Percentiles rank a stretch among this genome's conserved stretches.
phyloP scores from a whole-genome alignment of 139 green algal species.

The Dunaliella primolecta region DNA sequence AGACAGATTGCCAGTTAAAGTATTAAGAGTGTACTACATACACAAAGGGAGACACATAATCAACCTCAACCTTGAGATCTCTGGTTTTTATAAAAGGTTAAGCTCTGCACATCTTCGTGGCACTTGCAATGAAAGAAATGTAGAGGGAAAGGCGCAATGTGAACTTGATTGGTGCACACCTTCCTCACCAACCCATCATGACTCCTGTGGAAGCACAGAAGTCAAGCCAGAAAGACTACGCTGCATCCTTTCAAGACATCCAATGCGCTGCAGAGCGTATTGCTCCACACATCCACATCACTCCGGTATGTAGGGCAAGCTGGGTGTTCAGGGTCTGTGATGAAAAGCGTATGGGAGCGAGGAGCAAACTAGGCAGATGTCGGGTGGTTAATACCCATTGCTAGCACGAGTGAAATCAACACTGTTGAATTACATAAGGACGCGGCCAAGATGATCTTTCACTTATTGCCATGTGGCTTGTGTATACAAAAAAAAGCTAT shows the following conservation, averaged over 20 bases:
- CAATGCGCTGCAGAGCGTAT: constrained; percentile 47
- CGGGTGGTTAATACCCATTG: no score
- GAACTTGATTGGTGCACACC: not conserved
- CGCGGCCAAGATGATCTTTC: not conserved
- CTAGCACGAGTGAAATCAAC: not conserved
- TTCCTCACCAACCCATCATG: not conserved
- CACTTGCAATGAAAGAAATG: not conserved
- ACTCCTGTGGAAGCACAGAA: not conserved
- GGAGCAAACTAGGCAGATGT: no score
- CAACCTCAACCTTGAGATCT: no score
- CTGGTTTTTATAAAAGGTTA: not conserved
- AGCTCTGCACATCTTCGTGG: no score
- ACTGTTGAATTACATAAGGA: not conserved
- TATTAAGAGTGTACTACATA: no score
- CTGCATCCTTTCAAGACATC: constrained; percentile 31
- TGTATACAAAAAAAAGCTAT: not conserved
- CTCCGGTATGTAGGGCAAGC: constrained; percentile 44
- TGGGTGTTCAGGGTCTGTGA: not conserved
- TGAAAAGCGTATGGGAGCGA: no score
- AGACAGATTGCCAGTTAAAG: no score
- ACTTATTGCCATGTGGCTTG: not conserved
- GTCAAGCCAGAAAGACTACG: constrained; percentile 6
- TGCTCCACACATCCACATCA: constrained; percentile 26
- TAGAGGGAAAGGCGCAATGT: not conserved
- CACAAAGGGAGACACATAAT: no score